A percentile compares a stretch with the other conserved stretches of the same genome.
These are phyloP conservation scores for Plasmodium coatneyi DNA, from an alignment of 169 alveolate genomes.

Conservation along the genomic window DNA sequence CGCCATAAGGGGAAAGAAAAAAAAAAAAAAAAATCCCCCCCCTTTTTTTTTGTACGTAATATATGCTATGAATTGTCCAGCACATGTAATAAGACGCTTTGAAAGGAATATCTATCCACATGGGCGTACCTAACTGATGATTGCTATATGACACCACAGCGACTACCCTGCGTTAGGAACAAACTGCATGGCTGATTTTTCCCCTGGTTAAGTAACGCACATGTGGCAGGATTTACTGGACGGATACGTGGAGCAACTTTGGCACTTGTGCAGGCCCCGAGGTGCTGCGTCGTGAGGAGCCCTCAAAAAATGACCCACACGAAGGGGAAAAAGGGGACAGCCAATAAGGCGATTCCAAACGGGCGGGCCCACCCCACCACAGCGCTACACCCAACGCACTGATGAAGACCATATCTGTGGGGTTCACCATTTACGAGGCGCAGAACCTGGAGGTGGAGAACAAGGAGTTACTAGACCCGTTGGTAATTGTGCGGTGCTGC, in stretches of 20 bases:
- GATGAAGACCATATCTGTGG: conserved; percentile 86
- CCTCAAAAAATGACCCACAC: neutral
- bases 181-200: neutral
- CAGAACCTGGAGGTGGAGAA: conserved; percentile 81
- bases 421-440: conserved; percentile 90
- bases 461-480: conserved; percentile 85
- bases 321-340: neutral
- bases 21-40: neutral
- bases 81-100: neutral
- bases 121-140: neutral
- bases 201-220: neutral
- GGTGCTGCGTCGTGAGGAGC: neutral
- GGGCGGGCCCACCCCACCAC: neutral
- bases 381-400: neutral
- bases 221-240: neutral
- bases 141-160: neutral
- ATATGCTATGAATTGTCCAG: neutral
- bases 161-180: neutral
- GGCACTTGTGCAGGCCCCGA: neutral
- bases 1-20: neutral
- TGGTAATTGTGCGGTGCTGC: conserved; percentile 92
- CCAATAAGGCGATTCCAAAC: neutral
- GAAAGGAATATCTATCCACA: neutral
- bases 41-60: neutral
- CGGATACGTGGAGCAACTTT: neutral